Base-by-base conservation (phyloP, 78 protist species). In the Dictyostelium citrinum region DNA sequence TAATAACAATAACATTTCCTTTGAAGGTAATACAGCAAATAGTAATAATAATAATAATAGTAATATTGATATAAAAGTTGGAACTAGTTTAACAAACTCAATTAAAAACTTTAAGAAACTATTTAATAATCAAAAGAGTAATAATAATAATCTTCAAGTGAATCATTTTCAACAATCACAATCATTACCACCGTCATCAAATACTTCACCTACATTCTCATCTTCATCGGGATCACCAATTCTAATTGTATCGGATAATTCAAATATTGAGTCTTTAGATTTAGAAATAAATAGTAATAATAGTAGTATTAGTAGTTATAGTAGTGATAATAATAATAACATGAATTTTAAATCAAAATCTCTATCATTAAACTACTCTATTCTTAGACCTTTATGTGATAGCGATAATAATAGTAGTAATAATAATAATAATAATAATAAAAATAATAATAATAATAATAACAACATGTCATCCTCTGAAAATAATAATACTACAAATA, bases 161-260 rank as follows among this genome's bases (percentile, higher is more conserved):
- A 67, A 67, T 70, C 39, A 33, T 31, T 29, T 70, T 31, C 35
- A 70, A 5, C 39, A 70, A 33, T 33, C 77, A 70, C 77, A 70
- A 31, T 70, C 77, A 70, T 70, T 70, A 70, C 77, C 77, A 35
- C 35, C 43, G 14, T 70, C 77, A 31, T 70, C 43, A 70, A 70
- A 70, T 70, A 70, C 77, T 14, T 70, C 77, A 33, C 77, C 77
- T 29, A 70, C 24, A 64, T 27, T 64, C 33, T 31, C 43, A 70
- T 27, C 77, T 33, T 3, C n/a, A 29, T 27, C 75, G 31, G 22
- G 43, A 29, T 67, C 77, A 27, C 43, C 77, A 12, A 16, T 33
- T 31, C 20, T 70, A 70, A 27, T 29, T 3, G 72, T 64, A 24
- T 64, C 72, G 8, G 64, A 55, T 55, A 55, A 20, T 27, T 10